Evolutionary conservation across 495 filamentous ascomycete species (phyloP), one percentile per base, ranked within the genome.

Genomic region (Trichodelitschia bisporula): DNA sequence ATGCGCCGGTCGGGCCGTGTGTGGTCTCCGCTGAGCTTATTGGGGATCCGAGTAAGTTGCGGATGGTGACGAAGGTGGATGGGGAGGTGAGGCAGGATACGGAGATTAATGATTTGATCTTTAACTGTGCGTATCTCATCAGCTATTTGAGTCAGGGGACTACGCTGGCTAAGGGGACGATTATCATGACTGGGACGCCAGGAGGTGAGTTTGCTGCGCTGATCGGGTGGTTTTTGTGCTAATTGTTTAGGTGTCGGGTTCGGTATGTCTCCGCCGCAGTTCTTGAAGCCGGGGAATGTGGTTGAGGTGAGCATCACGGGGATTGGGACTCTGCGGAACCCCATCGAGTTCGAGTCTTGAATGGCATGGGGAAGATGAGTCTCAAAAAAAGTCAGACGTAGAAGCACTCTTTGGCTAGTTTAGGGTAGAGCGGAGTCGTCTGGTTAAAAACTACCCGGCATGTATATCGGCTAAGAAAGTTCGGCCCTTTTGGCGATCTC

Each of bases 111-210:
- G 52, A 52, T 38, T 41, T 55, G 53, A 46, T 55, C n/a, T 55
- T 39, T 25, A 27, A 6, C 6, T 37, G 46, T 17, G 34, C 44
- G 18, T 41, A 56, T 37, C 47, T 61, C 16, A 49, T 62, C 8
- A 52, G 47, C 38, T 61, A 58, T 38, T 30, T 58, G 18, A 58
- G 56, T 4, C 51, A 59, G 36, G 55, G 58, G 17, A 60, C 58
- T 4, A 62, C 59, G 12, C 43, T 62, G 19, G 47, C 40, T 2
- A 29, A 41, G 30, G 56, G 56, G 11, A 58, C 50, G 3, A 42
- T 58, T 28, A 56, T 64, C 37, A 44, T 58, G 34, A 59, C 56
- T 9, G 59, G 55, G 15, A 59, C 52, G 6, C 65, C 64, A 1
- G 49, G 50, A 5, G 56, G 52, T 26, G n/a, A 24, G 21, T 24